A percentile compares a stretch with the other conserved stretches of the same genome.
These are phyloP conservation scores for Coniosporium apollinis DNA, from an alignment of 495 filamentous ascomycete species.

Conservation along the genomic window DNA sequence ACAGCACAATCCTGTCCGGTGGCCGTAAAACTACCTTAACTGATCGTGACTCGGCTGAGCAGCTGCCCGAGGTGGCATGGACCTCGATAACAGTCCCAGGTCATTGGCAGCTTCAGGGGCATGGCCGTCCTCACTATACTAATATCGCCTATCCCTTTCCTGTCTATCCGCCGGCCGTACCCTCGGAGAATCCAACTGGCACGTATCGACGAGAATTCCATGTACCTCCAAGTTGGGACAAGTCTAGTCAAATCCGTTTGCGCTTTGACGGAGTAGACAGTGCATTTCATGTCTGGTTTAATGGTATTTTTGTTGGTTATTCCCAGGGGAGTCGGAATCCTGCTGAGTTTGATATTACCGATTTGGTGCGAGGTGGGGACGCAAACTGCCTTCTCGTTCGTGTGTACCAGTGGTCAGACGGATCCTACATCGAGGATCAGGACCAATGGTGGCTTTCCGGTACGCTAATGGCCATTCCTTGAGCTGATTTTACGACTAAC, in stretches of 20 bases:
- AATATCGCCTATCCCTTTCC: slow-evolving; percentile 6
- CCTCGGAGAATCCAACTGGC: slow-evolving; percentile 6
- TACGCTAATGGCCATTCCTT: no score
- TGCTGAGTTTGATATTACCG: slow-evolving; percentile 10
- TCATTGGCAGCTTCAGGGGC: slow-evolving; percentile 8
- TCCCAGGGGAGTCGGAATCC: slow-evolving; percentile 8
- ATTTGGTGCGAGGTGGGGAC: background rate
- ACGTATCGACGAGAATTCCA: slow-evolving; percentile 3
- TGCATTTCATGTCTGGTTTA: slow-evolving; percentile 8
- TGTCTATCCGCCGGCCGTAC: slow-evolving; percentile 6
- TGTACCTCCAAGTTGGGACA: slow-evolving; percentile 1
- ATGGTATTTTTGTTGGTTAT: slow-evolving; percentile 7
- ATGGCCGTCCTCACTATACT: slow-evolving; percentile 8
- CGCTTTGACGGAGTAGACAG: slow-evolving; percentile 10
- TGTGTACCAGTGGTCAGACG: no score
- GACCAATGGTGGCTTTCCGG: slow-evolving; percentile 39
- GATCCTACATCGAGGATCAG: slow-evolving; percentile 53
- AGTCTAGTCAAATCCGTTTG: slow-evolving; percentile 3
- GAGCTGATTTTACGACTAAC: no score
- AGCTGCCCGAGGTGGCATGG: no score
- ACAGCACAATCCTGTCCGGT: no score
- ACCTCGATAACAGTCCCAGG: no score
- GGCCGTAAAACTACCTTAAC: no score
- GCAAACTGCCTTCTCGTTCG: no score
- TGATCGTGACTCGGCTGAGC: no score